Evolutionary conservation across 805 yeast genomes (phyloP), one percentile per base, ranked within the genome.

Genomic region (Candida dajiaensis): DNA sequence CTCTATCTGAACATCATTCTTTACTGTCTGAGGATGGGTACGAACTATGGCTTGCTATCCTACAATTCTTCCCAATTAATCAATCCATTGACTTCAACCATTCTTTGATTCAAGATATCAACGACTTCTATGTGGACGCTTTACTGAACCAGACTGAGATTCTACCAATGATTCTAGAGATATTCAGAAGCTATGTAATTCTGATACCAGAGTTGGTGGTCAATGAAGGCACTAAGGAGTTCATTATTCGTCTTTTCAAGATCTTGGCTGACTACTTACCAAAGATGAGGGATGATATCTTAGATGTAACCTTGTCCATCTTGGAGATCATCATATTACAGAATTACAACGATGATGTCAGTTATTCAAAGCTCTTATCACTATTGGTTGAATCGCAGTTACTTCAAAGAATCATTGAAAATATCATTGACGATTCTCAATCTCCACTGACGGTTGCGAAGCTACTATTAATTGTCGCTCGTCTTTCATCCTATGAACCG

Each of bases 21-120:
- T 68, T 86, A 44, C 63, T 90, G 10, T 74, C 83, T 18, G 97
- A 90, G 59, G 97, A 90, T 66, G 96, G 95, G 0, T 80, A 78
- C 58, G 95, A 88, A 47, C 69, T 90, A 38, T 89, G 96, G 96
- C 69, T 76, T n/a, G 71, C 83, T 1, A 62, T 85, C 2, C 61
- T 89, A 43, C 85, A 79, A 51, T 80, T 81, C 50, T 76, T 76
- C 44, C 86, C 92, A 1, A 36, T 54, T 4, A 35, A 47, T 13
- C 52, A 50, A 22, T 3, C 40, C 1, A 16, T 56, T 15, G 47
- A 48, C 6, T 36, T 47, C n/a, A 44, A 50, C 5, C 53, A 51
- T 23, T 48, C 58, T 9, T 42, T 59, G 37, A 45, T 58, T 12
- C 44, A 44, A 15, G 54, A 56, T 37, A 40, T 59, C 9, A 41